Evolutionary conservation across 495 filamentous ascomycete genomes (phyloP).

Genomic region (Wilcoxina mikolae): DNA sequence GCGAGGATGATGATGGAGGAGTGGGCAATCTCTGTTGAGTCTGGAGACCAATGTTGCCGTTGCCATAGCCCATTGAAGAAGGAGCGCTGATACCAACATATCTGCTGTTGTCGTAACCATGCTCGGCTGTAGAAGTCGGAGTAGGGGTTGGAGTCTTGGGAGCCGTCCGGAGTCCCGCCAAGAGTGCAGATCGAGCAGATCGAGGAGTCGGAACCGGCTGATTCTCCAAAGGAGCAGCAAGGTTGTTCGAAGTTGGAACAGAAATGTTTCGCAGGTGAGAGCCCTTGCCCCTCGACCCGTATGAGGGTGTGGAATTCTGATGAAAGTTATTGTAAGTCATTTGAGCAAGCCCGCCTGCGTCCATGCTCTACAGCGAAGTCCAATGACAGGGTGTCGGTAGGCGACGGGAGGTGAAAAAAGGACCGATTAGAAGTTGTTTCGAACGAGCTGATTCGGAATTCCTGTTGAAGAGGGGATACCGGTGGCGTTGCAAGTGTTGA

Average conservation of each 20-base stretch:
- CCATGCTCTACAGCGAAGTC: constrained; percentile 56
- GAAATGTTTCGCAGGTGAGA: constrained; percentile 38
- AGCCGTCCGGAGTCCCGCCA: constrained; percentile 84
- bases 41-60: constrained; percentile 20
- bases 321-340: constrained; percentile 80
- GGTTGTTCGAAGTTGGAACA: constrained; percentile 22
- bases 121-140: constrained; percentile 31
- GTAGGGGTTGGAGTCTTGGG: constrained; percentile 67
- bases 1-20: constrained; percentile 22
- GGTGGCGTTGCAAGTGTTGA: neutral
- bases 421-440: constrained; percentile 15
- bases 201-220: constrained; percentile 52
- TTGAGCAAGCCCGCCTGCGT: constrained; percentile 98
- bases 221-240: constrained; percentile 18
- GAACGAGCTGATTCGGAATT: neutral
- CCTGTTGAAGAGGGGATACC: neutral
- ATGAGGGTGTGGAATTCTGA: constrained; percentile 30
- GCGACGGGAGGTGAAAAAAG: constrained; percentile 15
- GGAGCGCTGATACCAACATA: constrained; percentile 44
- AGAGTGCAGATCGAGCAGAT: constrained; percentile 84
- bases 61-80: neutral
- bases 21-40: constrained; percentile 26
- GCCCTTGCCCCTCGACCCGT: constrained; percentile 57
- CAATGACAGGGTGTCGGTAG: constrained; percentile 24
- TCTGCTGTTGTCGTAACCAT: constrained; percentile 29